Evolutionary conservation across 495 filamentous ascomycete genomes (phyloP).

Genomic region (Trichoderma gamsii): DNA sequence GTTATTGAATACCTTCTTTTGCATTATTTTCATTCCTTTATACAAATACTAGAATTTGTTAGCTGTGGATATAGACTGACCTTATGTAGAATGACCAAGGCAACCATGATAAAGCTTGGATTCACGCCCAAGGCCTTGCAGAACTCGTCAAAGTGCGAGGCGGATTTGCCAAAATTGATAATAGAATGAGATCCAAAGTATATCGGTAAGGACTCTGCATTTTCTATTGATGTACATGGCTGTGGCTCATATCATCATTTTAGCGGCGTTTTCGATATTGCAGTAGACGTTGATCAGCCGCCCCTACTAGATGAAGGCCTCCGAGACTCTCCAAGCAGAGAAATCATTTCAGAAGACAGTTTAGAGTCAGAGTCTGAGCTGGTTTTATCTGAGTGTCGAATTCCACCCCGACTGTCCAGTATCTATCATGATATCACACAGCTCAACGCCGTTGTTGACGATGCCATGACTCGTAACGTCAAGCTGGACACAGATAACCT

Average conservation of each 20-base stretch:
- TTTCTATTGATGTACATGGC: not conserved
- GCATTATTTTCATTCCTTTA: not conserved
- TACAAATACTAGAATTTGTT: not conserved
- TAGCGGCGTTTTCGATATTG: not conserved
- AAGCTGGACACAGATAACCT: not conserved
- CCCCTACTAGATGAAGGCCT: not conserved
- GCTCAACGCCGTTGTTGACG: not conserved
- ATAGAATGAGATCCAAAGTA: conserved; percentile 3
- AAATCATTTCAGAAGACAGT: not conserved
- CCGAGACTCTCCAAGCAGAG: not conserved
- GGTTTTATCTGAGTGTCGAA: not conserved
- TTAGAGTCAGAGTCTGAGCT: not conserved
- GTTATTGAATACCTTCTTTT: not conserved
- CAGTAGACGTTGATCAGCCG: not conserved
- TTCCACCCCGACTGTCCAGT: not conserved
- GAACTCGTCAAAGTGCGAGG: conserved; percentile 3
- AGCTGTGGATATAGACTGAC: not conserved
- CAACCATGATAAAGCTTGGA: not conserved
- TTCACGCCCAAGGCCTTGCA: not conserved
- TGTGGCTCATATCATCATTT: not conserved
- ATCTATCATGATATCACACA: not conserved
- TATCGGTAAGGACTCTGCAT: not conserved
- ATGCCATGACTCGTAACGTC: conserved; percentile 1
- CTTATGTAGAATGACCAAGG: not conserved
- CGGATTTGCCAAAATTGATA: not conserved